phyloP scores from a whole-genome alignment of 306 rosid genomes.

The Citrullus mucosospermus region DNA sequence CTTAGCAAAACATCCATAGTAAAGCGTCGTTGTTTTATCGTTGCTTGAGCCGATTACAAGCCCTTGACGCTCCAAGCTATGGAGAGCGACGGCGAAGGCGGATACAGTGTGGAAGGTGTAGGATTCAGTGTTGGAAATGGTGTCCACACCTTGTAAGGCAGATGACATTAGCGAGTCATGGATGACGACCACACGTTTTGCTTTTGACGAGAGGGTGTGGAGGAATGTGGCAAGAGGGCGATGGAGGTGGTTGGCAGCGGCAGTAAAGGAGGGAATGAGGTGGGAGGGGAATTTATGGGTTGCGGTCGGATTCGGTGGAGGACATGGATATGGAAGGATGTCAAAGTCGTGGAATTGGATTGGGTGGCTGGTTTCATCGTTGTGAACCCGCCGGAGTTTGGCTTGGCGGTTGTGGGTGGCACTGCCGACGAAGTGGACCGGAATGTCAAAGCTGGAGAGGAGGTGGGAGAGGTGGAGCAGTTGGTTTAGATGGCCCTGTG shows the following conservation, averaged over 20 bases:
- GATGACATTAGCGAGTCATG: conserved; percentile 57
- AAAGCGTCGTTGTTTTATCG: neutral
- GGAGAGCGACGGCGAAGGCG: conserved; percentile 33
- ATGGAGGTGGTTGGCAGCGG: conserved; percentile 28
- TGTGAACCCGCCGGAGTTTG: conserved; percentile 17
- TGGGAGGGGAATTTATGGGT: conserved; percentile 44
- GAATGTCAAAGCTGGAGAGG: conserved; percentile 25
- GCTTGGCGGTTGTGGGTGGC: conserved; percentile 51
- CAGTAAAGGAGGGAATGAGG: conserved; percentile 39
- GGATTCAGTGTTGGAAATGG: conserved; percentile 31
- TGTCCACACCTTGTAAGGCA: conserved; percentile 27
- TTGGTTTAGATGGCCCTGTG: conserved; percentile 83
- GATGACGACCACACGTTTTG: conserved; percentile 34
- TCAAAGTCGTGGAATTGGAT: conserved; percentile 42
- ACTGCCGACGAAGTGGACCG: conserved; percentile 49
- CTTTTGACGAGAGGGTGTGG: conserved; percentile 20
- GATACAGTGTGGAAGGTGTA: conserved; percentile 51
- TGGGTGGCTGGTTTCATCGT: conserved; percentile 5
- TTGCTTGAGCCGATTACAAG: neutral
- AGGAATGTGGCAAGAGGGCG: conserved; percentile 24
- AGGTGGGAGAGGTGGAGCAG: conserved; percentile 68
- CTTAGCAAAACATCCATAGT: conserved; percentile 5
- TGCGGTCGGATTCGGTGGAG: conserved; percentile 34
- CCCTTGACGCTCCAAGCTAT: conserved; percentile 15
- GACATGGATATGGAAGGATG: conserved; percentile 28